Percentiles rank a stretch among this genome's conserved stretches.
Evolutionary conservation across 108 stramenopile genomes (phyloP).

Genomic region (Cylindrotheca closterium): DNA sequence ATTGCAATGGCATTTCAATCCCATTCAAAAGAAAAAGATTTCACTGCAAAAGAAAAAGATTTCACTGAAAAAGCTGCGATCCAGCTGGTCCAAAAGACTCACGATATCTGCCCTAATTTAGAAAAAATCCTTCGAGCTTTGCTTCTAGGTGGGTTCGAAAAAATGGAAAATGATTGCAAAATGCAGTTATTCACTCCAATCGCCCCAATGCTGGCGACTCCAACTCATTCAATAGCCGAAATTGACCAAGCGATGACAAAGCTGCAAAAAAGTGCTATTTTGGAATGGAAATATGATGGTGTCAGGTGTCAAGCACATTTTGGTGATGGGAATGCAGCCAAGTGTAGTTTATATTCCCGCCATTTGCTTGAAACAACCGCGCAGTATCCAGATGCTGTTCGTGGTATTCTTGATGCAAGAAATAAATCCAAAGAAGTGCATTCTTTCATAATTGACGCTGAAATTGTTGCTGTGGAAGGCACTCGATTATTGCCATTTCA

Average conservation of each 20-base stretch:
- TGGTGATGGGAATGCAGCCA: slow-evolving; percentile 31
- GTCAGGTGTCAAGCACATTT: slow-evolving; percentile 87
- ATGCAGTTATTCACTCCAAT: slow-evolving; percentile 37
- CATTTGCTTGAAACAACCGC: slow-evolving; percentile 77
- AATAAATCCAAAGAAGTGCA: not conserved
- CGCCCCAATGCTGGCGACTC: slow-evolving; percentile 58
- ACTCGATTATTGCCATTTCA: slow-evolving; percentile 81
- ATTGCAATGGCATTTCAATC: slow-evolving; percentile 33
- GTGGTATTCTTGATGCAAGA: slow-evolving; percentile 16
- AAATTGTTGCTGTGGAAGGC: slow-evolving; percentile 74
- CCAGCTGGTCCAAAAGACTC: slow-evolving; percentile 30
- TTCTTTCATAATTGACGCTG: slow-evolving; percentile 83
- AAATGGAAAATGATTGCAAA: slow-evolving; percentile 32
- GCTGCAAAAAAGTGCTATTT: slow-evolving; percentile 5
- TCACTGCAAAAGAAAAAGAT: not conserved
- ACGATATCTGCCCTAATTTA: slow-evolving; percentile 42
- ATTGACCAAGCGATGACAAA: slow-evolving; percentile 24
- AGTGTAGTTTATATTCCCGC: slow-evolving; percentile 78
- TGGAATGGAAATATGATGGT: slow-evolving; percentile 94
- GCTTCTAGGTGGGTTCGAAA: slow-evolving; percentile 36
- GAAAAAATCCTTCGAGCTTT: slow-evolving; percentile 30
- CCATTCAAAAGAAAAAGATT: too few species aligned
- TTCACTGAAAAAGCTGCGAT: slow-evolving; percentile 14
- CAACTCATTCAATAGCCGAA: slow-evolving; percentile 43
- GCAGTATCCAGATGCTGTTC: slow-evolving; percentile 79